A percentile compares a stretch with the other conserved stretches of the same genome.
Conservation (phyloP, 2,329 filamentous ascomycete species). For the Chaetomiaceae sp. region DNA sequence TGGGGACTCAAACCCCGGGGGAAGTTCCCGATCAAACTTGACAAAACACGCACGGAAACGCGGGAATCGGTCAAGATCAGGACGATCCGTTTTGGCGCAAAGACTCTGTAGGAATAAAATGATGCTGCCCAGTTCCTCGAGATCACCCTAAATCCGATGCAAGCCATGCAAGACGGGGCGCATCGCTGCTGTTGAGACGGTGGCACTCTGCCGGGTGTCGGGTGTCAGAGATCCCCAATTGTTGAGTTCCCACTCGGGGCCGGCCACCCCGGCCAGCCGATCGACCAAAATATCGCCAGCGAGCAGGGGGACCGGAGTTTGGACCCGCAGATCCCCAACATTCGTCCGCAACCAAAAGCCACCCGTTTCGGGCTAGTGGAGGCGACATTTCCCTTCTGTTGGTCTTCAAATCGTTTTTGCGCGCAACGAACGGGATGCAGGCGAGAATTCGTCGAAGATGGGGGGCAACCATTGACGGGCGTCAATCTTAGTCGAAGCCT, state of each 20-base stretch:
- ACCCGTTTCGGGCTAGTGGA: slow-evolving; percentile 9
- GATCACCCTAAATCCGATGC: no score
- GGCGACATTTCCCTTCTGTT: background rate
- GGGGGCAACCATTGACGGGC: no score
- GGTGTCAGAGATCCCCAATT: slow-evolving; percentile 20
- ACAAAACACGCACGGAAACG: background rate
- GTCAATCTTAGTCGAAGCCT: background rate
- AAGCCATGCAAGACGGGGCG: background rate
- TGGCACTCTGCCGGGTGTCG: background rate
- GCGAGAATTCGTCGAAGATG: background rate
- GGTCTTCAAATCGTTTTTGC: background rate
- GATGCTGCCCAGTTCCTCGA: background rate
- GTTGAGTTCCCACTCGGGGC: slow-evolving; percentile 24
- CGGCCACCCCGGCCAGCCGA: slow-evolving; percentile 16
- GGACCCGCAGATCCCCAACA: slow-evolving; percentile 43
- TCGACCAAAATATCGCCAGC: slow-evolving; percentile 16
- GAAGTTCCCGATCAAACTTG: slow-evolving; percentile 2
- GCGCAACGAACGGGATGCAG: no score
- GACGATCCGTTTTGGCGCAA: background rate
- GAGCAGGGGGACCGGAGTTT: slow-evolving; percentile 17
- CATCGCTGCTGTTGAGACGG: slow-evolving; percentile 1
- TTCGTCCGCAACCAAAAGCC: slow-evolving; percentile 33
- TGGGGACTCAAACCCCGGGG: slow-evolving; percentile 16
- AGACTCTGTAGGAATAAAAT: background rate
- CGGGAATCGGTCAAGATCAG: no score